phyloP scores from a whole-genome alignment of 2,329 filamentous ascomycete genomes.

The Colletotrichum sansevieriae region DNA sequence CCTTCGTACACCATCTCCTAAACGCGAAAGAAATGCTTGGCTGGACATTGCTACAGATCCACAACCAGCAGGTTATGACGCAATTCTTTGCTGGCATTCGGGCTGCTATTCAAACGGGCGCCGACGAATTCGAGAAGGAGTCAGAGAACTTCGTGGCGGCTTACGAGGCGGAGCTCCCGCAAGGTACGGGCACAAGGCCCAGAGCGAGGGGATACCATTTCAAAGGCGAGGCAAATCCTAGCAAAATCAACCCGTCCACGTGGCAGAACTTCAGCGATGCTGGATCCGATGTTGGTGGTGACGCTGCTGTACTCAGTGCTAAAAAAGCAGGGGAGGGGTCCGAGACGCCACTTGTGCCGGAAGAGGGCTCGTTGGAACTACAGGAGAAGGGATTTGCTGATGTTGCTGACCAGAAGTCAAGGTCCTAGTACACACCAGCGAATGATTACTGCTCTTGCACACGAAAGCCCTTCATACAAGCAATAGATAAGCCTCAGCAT shows the following conservation, averaged over 20 bases:
- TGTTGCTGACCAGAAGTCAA: conserved; percentile 48
- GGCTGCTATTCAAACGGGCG: conserved; percentile 69
- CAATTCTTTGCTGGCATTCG: conserved; percentile 82
- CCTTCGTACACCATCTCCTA: conserved; percentile 89
- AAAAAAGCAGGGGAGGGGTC: conserved; percentile 50
- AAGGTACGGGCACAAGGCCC: conserved; percentile 82
- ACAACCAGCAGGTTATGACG: conserved; percentile 83
- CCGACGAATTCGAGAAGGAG: conserved; percentile 69
- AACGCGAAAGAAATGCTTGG: conserved; percentile 95
- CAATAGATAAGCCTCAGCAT: too few species aligned
- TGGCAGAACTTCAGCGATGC: conserved; percentile 69
- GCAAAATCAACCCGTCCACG: conserved; percentile 75
- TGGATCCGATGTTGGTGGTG: conserved; percentile 42
- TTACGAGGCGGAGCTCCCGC: conserved; percentile 81
- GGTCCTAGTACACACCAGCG: neutral
- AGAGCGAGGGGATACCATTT: conserved; percentile 86
- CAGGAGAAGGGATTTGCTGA: conserved; percentile 68
- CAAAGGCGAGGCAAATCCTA: conserved; percentile 75
- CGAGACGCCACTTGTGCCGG: conserved; percentile 64
- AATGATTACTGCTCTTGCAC: too few species aligned
- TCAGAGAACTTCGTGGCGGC: conserved; percentile 56
- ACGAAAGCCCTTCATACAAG: too few species aligned
- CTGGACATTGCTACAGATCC: conserved; percentile 92
- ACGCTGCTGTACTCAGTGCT: conserved; percentile 50
- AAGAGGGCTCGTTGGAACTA: conserved; percentile 61